Evolutionary conservation across 2,329 filamentous ascomycete species (phyloP), one percentile per base, ranked within the genome.

Genomic region (Lasiodiplodia sp.): DNA sequence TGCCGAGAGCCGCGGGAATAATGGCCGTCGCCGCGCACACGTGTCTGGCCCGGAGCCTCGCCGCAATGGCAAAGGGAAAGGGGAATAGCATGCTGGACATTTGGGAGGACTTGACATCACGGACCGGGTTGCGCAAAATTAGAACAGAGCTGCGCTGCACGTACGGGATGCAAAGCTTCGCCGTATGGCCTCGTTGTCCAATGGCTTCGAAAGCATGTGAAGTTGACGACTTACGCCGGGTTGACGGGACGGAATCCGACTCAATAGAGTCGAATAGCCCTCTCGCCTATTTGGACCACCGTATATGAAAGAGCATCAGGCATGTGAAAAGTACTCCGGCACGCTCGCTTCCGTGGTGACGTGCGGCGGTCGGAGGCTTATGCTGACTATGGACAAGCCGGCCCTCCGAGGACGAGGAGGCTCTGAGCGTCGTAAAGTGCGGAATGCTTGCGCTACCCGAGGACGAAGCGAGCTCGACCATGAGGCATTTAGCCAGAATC

Each of bases 401-500:
- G 23, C 44, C n/a, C 25, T 25, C 40, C 58, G 18, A 44, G 2
- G 25, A 18, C 25, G 28, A 28, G 25, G 40, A 37, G n/a, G 21
- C 21, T 10, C 21, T 47, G 18, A 34, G 18, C n/a, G 10, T 25
- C 21, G 40, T 23, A 12, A 7, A 44, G 55, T n/a, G 18, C 38
- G 38, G 38, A 34, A 31, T 1, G 10, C 21, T 31, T 37, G 23
- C 28, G 12, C 38, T 51, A 28, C 18, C 12, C 16, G 47, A 25
- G 40, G 16, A 63, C 40, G 23, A 63, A 28, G 23, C 58, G 58
- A 63, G 58, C 16, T 37, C 25, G 28, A 25, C 37, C 31, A 14
- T 47, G 44, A n/a, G 25, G 10, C 47, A 25, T 52, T 64, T 64
- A 64, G 60, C 60, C 60, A 31, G 60, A 64, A 38, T 52, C 60